Conservation (phyloP, 352 stramenopile species). For the Phytopythium oedochilum region DNA sequence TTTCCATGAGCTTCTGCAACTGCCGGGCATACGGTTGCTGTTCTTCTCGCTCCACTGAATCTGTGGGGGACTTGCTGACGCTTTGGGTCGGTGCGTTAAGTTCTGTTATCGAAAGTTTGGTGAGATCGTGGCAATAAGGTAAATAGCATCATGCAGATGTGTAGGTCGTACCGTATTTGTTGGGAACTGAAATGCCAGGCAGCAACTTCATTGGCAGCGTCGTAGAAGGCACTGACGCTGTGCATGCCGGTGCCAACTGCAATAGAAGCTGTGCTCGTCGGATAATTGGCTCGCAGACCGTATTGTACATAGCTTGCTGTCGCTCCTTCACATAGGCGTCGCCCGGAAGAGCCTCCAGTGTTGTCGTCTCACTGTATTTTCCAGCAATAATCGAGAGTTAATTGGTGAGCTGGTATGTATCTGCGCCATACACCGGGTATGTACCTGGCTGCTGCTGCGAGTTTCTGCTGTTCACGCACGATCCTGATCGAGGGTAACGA, state of each 20-base stretch:
- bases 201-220: conserved; percentile 62
- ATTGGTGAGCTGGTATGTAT: background rate
- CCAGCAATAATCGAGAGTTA: background rate
- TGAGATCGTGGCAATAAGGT: too few species aligned
- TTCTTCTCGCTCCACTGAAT: conserved; percentile 6
- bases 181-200: conserved; percentile 57
- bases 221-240: conserved; percentile 14
- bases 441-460: conserved; percentile 60
- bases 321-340: conserved; percentile 60
- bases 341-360: conserved; percentile 19
- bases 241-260: conserved; percentile 42
- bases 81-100: conserved; percentile 18
- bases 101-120: conserved; percentile 13
- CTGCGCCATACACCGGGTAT: too few species aligned
- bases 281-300: conserved; percentile 79
- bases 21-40: conserved; percentile 46
- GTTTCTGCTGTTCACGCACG: conserved; percentile 84
- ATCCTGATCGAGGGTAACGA: conserved; percentile 41
- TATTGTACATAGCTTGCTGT: conserved; percentile 68
- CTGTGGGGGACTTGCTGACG: conserved; percentile 1
- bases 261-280: conserved; percentile 63
- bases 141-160: too few species aligned
- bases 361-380: conserved; percentile 25
- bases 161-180: conserved; percentile 44
- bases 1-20: conserved; percentile 63